Conservation (phyloP, 345 rosid species). For the Brassica nigra region DNA sequence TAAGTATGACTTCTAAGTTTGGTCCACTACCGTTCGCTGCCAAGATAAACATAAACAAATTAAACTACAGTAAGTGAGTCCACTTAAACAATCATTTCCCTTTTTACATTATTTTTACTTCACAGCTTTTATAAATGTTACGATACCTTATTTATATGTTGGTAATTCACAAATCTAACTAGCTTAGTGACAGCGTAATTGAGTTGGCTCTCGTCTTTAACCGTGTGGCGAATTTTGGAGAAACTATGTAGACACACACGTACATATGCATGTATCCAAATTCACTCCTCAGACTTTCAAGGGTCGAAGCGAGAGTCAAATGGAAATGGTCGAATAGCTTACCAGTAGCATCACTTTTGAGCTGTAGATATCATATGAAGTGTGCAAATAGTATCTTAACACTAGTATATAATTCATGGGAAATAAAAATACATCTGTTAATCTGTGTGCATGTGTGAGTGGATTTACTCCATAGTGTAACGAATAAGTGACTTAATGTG, state of each 20-base stretch:
- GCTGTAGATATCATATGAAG: not conserved
- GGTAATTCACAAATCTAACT: not conserved
- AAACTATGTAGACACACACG: not conserved
- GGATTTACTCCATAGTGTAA: constrained; percentile 23
- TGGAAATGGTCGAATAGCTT: not conserved
- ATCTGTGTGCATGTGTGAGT: constrained; percentile 12
- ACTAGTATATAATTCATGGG: not conserved
- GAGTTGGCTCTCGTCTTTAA: not conserved
- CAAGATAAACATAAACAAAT: not conserved
- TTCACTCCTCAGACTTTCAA: not conserved
- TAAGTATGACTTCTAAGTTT: constrained; percentile 30
- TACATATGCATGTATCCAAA: not conserved
- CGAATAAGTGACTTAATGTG: constrained; percentile 46
- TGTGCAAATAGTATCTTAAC: not conserved
- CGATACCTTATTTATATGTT: not conserved
- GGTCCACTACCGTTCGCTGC: constrained; percentile 18
- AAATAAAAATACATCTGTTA: not conserved
- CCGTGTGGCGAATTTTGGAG: not conserved
- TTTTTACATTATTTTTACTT: not conserved
- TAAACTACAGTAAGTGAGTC: not conserved
- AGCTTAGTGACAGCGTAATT: not conserved
- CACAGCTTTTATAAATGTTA: not conserved
- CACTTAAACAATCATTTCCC: constrained; percentile 10
- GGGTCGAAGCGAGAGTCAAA: not conserved
- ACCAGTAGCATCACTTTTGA: not conserved